Percentiles rank a stretch among this genome's conserved stretches.
phyloP scores from a whole-genome alignment of 176 grass and related monocot species.

The Zoysia japonica region DNA sequence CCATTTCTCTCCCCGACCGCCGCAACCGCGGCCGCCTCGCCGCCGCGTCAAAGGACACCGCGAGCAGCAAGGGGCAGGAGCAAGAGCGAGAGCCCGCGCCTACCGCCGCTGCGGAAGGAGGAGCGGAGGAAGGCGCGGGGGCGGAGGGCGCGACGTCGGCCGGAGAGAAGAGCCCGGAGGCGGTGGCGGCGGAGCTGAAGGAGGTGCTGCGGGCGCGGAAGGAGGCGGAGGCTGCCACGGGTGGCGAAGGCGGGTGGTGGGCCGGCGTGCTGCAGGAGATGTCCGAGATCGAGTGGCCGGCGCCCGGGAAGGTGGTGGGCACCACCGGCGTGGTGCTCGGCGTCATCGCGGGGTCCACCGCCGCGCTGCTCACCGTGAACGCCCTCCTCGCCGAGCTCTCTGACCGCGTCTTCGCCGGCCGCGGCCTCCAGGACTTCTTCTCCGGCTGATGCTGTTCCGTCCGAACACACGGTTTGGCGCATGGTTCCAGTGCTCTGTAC shows the following conservation, averaged over 20 bases:
- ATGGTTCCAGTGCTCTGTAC: background rate
- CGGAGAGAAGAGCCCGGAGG: conserved; percentile 29
- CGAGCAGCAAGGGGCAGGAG: conserved; percentile 38
- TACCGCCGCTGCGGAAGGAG: background rate
- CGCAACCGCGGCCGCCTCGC: background rate
- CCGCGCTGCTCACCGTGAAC: conserved; percentile 85
- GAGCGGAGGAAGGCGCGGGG: background rate
- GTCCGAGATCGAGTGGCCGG: conserved; percentile 79
- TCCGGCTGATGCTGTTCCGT: conserved; percentile 33
- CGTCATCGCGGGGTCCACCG: conserved; percentile 78
- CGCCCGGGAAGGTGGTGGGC: conserved; percentile 73
- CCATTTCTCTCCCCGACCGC: background rate
- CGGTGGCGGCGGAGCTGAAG: conserved; percentile 83
- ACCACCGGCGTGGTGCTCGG: conserved; percentile 93
- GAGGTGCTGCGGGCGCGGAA: conserved; percentile 68
- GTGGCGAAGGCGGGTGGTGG: conserved; percentile 39
- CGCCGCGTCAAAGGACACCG: conserved; percentile 36
- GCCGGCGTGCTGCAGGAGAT: conserved; percentile 68
- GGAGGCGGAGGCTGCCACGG: conserved; percentile 45
- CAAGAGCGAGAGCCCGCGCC: conserved; percentile 31
- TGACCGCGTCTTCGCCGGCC: conserved; percentile 70
- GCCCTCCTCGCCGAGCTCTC: conserved; percentile 81
- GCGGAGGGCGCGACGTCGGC: background rate
- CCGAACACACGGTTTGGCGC: background rate
- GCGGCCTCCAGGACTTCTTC: conserved; percentile 89